A percentile compares a stretch with the other conserved stretches of the same genome.
These are phyloP conservation scores for Crassisporium funariophilum DNA, from an alignment of 768 basidiomycete genomes.

Conservation along the genomic window DNA sequence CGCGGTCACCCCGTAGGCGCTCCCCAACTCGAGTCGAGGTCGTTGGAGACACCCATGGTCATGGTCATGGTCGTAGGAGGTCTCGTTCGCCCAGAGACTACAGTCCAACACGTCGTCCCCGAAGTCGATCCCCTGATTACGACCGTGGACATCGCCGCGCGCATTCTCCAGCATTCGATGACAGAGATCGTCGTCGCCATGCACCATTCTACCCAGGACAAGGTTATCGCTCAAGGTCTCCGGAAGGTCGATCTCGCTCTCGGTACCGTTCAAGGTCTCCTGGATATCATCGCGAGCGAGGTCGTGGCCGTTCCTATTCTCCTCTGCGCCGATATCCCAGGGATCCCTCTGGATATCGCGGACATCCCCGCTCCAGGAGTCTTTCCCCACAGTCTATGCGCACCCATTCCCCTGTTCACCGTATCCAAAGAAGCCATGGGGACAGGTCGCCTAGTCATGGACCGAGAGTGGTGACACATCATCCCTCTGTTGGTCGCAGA, in stretches of 20 bases:
- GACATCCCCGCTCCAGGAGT: too few species aligned
- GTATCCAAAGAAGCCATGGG: too few species aligned
- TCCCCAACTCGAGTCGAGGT: conserved; percentile 14
- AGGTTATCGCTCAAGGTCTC: conserved; percentile 10
- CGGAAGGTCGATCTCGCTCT: conserved; percentile 2
- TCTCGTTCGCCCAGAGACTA: conserved; percentile 14
- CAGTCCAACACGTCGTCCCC: conserved; percentile 8
- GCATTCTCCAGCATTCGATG: conserved; percentile 4
- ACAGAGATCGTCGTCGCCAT: conserved; percentile 8
- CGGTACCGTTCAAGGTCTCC: conserved; percentile 9
- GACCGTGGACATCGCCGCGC: conserved; percentile 10
- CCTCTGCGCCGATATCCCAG: conserved; percentile 1
- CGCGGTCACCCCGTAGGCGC: conserved; percentile 16
- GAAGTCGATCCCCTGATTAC: conserved; percentile 6
- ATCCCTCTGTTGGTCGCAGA: too few species aligned
- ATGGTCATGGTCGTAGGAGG: conserved; percentile 1
- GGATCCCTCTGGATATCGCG: too few species aligned
- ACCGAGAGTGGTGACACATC: too few species aligned
- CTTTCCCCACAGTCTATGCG: too few species aligned
- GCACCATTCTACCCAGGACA: conserved; percentile 1
- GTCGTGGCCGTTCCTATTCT: conserved; percentile 6
- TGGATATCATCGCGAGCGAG: conserved; percentile 2
- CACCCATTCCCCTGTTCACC: too few species aligned
- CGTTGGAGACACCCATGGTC: conserved; percentile 12
- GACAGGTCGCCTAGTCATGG: too few species aligned